Base-by-base conservation (phyloP, 805 yeast genomes). In the Ogataea chonburiensis region DNA sequence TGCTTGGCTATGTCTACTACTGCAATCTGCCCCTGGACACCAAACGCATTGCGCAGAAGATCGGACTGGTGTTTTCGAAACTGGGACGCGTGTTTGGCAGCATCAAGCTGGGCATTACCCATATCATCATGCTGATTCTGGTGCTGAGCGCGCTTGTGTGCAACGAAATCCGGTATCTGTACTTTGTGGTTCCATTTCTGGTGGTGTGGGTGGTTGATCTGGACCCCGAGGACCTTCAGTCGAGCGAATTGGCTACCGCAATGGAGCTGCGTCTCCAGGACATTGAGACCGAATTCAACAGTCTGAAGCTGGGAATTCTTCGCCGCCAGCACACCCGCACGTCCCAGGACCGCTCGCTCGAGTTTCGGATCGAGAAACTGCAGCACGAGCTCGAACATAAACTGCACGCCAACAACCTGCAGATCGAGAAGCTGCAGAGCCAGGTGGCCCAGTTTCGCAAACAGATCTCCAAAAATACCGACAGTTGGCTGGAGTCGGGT, bases 131-230 rank as follows among this genome's bases (percentile, higher is more conserved):
- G 31, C 31, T 47, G 20, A 37, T 44, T 12, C 30, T 47, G 14
- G 37, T 42, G 11, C 34, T 38, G 9, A 37, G 47, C 18, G 46
- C 47, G 7, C 17, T 42, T 6, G 13, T 44, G 7, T 35, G 42
- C 35, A 25, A 37, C n/a, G 45, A 42, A 18, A 44, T 31, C 7
- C 35, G 38, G n/a, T 17, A 42, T 6, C 16, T 47, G 21, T 42
- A 42, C 15, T 35, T 40, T 24, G 17, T 38, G 23, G 20, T 47
- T 7, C 47, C 48, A 5, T 20, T 39, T 17, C 27, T 31, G 11
- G 21, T 45, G 7, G 40, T 38, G 5, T 45, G 49, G 49, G 17
- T 38, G 3, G 45, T 37, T 6, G 39, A 37, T 15, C 17, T 43
- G 30, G 43, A 37, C 26, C 22, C 31, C 16, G 23, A 23, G 24